Evolutionary conservation across 176 grass and related monocot genomes (phyloP).

Genomic region (Poa annua): DNA sequence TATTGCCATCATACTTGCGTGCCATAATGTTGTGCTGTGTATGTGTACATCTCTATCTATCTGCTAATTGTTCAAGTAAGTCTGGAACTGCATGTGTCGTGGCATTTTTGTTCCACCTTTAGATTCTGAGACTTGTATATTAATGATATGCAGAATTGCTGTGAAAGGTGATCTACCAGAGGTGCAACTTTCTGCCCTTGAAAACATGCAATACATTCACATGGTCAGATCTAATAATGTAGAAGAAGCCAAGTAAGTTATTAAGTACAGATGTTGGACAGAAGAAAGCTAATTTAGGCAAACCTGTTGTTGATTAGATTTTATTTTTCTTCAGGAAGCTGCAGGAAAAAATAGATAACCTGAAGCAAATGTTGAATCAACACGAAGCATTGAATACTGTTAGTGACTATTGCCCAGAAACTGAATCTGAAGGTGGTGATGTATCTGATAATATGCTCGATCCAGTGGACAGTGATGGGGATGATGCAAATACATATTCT

Average conservation of each 20-base stretch:
- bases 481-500: conserved; percentile 37
- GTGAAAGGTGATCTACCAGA: conserved; percentile 65
- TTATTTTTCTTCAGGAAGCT: conserved; percentile 58
- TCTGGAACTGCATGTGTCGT: neutral
- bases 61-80: neutral
- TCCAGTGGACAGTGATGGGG: conserved; percentile 34
- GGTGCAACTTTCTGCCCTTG: conserved; percentile 74
- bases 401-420: conserved; percentile 87
- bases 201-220: conserved; percentile 94
- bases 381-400: conserved; percentile 43
- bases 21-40: too few relatives aligned
- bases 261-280: conserved; percentile 10
- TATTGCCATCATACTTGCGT: neutral
- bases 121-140: conserved; percentile 44
- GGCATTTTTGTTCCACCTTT: conserved; percentile 5
- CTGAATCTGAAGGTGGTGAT: conserved; percentile 70
- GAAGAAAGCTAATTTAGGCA: conserved; percentile 8
- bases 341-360: conserved; percentile 61
- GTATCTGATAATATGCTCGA: conserved; percentile 47
- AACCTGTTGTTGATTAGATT: conserved; percentile 24
- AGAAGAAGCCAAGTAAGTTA: conserved; percentile 78
- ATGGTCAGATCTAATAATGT: conserved; percentile 91
- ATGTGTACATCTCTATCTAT: conserved; percentile 13
- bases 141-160: conserved; percentile 73
- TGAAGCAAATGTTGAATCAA: conserved; percentile 70